Base-by-base conservation (phyloP, 306 rosid genomes). In the Clitoria ternatea region DNA sequence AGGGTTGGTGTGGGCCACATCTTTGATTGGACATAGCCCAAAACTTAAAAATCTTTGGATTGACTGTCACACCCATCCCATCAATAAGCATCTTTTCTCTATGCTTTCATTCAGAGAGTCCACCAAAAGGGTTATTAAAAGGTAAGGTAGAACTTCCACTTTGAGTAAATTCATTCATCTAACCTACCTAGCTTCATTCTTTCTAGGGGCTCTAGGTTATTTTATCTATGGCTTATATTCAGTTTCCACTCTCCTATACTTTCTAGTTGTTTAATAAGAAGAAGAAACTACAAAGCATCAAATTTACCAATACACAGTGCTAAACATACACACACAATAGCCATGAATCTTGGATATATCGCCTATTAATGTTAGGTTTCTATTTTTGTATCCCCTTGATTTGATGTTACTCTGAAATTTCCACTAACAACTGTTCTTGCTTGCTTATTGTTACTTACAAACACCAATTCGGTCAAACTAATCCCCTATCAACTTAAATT, bases 1-100 rank as follows among this genome's bases (percentile, higher is more conserved):
- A 40, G 54, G 57, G 63, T 18, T 61, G 4, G 23, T 35, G 82
- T 67, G 71, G 75, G 78, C 57, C 79, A 64, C 36, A 4, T 14
- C 1, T 64, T 56, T 80, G 76, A 77, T 77, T 73, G 50, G 87
- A 75, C 84, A 76, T 76, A 71, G 70, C 79, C 81, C 84, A 75
- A 79, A 66, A 68, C 81, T 60, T 73, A 59, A 70, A 75, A 43
- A n/a, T n/a, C 7, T 57, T 75, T 81, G 56, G 72, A 66, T 76
- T 66, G 74, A 76, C 75, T 61, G 77, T 56, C 81, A 78, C 77
- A 61, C 62, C 82, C 24, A 43, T 73, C 77, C 8, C 48, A 82
- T 82, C 79, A 47, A 37, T 8, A 27, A 70, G 73, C 76, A 62
- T 59, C 83, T 77, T 61, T 80, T 53, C 72, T 76, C 76, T 20